Evolutionary conservation across 495 filamentous ascomycete species (phyloP), one percentile per base, ranked within the genome.

Genomic region (Tuber calosporum): DNA sequence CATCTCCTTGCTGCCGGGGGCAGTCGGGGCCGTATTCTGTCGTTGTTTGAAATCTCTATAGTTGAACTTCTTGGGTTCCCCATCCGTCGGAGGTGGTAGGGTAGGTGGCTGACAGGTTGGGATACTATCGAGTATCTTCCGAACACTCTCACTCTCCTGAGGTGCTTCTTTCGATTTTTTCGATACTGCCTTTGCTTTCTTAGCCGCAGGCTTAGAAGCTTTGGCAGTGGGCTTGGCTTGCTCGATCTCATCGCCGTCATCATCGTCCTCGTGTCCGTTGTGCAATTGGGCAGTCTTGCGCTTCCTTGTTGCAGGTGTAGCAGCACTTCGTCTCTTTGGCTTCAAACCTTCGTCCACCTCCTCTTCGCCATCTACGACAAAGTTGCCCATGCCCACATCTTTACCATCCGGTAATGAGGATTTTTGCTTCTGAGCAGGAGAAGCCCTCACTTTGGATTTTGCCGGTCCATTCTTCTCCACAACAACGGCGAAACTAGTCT

Each of bases 121-220:
- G 73, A 99, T 93, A 80, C 89, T 91, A 80, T 96, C 92, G 42
- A 97, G 88, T 69, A 99, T 97, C 43, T 88, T 89, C 80, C 94
- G 88, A 22, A 97, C 88, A 62, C 86, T 86, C 36, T 86, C 85
- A 73, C 87, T 88, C 75, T 92, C 91, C 0, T 88, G 80, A 22
- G 84, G 77, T 15, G 89, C 90, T 37, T 89, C 87, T 39, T 86
- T 83, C 43, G 84, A 82, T 82, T 91, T 91, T 81, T 90, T 89
- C 0, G 88, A 84, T 73, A 83, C 84, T 45, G 86, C 86, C 81
- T 83, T 85, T 20, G 86, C 84, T 78, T 89, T 92, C 80, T 90
- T 91, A 1, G 87, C 83, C 20, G 86, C 84, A 22, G 87, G 86
- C 74, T 89, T 91, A 81, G 88, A 90, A 30, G 77, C 78, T 43